phyloP scores from a whole-genome alignment of 2,329 filamentous ascomycete genomes.

The Curvularia hawaiiensis region DNA sequence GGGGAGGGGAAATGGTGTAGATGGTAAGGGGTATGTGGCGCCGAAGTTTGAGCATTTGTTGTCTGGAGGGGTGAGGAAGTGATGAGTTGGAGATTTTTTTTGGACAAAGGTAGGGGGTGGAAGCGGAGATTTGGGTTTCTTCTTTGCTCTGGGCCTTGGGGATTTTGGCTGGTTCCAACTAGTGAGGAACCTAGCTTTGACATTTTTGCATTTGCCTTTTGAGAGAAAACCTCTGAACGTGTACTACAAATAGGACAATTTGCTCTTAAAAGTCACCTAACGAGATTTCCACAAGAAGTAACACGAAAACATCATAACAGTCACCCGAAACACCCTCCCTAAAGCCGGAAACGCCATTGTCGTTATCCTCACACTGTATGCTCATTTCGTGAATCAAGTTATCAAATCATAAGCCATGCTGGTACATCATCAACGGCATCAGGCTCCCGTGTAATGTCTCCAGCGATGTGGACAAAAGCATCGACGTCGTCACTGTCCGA shows the following conservation, averaged over 20 bases:
- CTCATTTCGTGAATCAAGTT: neutral
- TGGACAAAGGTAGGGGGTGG: neutral
- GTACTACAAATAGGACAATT: neutral
- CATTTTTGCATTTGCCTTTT: neutral
- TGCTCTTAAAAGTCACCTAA: neutral
- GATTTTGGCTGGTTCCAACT: no score
- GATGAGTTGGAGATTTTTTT: neutral
- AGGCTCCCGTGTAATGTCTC: neutral
- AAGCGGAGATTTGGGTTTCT: neutral
- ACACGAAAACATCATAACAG: no score
- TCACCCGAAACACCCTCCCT: no score
- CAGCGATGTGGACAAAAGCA: neutral
- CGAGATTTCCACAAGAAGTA: neutral
- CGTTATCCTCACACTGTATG: neutral
- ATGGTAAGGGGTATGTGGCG: constrained; percentile 3
- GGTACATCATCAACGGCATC: neutral
- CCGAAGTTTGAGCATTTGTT: constrained; percentile 11
- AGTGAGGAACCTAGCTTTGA: neutral
- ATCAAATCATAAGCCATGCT: neutral
- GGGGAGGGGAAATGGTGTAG: neutral
- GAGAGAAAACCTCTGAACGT: neutral
- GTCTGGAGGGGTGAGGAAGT: neutral
- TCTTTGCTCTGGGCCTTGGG: neutral
- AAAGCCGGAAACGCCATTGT: neutral
- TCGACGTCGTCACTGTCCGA: constrained; percentile 5